A percentile compares a stretch with the other conserved stretches of the same genome.
phyloP scores from a whole-genome alignment of 2,329 filamentous ascomycete genomes.

The Neonectria ditissima region DNA sequence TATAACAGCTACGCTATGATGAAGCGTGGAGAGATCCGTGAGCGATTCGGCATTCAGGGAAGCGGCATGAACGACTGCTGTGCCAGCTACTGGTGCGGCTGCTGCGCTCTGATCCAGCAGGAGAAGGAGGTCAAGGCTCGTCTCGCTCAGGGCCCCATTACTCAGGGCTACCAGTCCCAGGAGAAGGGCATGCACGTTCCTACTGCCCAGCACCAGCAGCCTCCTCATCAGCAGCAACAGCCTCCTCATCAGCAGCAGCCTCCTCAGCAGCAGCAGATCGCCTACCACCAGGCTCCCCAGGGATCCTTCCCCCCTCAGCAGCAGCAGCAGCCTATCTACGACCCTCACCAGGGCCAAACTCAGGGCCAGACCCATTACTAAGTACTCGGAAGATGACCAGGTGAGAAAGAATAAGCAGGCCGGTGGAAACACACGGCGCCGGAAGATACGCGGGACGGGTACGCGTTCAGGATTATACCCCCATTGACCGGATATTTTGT shows the following conservation, averaged over 20 bases:
- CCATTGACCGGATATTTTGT: slow-evolving; percentile 35
- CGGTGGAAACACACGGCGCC: not conserved
- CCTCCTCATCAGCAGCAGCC: slow-evolving; percentile 26
- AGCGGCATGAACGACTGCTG: slow-evolving; percentile 62
- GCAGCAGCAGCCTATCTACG: slow-evolving; percentile 39
- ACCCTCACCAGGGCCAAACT: slow-evolving; percentile 41
- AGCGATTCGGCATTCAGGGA: slow-evolving; percentile 65
- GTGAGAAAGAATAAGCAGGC: slow-evolving; percentile 16
- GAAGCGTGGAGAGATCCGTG: slow-evolving; percentile 65
- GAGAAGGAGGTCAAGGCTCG: slow-evolving; percentile 63
- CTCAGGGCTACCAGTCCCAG: slow-evolving; percentile 53
- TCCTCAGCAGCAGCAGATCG: slow-evolving; percentile 8
- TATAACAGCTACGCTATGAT: slow-evolving; percentile 58
- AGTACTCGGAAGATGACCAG: not conserved
- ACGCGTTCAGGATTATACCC: slow-evolving; percentile 41
- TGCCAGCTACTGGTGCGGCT: slow-evolving; percentile 65
- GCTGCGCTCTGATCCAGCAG: slow-evolving; percentile 69
- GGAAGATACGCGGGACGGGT: slow-evolving; percentile 26
- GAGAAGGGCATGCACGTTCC: slow-evolving; percentile 55
- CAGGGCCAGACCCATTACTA: slow-evolving; percentile 34
- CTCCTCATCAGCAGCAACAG: slow-evolving; percentile 16
- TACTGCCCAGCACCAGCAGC: slow-evolving; percentile 25
- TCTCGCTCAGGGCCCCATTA: slow-evolving; percentile 43
- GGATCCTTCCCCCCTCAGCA: slow-evolving; percentile 40
- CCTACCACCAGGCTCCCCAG: slow-evolving; percentile 29